These are phyloP conservation scores for Xylaria polymorpha DNA, from an alignment of 2,329 filamentous ascomycete genomes.

Conservation along the genomic window DNA sequence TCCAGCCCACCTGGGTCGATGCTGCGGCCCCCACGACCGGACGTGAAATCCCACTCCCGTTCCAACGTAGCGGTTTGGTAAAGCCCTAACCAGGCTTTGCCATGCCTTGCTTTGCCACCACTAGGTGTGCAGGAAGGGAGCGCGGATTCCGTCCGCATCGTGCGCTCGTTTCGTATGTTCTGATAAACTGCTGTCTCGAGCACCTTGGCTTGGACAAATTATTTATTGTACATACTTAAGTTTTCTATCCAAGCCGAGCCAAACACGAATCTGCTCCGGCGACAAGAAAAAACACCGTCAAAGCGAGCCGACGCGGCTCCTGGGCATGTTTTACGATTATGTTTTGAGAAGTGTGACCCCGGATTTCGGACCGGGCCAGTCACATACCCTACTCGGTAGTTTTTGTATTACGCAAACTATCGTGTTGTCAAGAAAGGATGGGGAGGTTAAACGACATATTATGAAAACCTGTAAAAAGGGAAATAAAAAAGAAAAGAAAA, in stretches of 20 bases:
- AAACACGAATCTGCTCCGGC: slow-evolving; percentile 42
- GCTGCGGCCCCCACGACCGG: slow-evolving; percentile 61
- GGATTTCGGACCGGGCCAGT: slow-evolving; percentile 27
- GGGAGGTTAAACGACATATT: slow-evolving; percentile 7
- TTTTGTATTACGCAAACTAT: slow-evolving; percentile 1
- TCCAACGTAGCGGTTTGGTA: slow-evolving; percentile 21
- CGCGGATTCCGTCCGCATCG: slow-evolving; percentile 37
- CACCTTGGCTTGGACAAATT: slow-evolving; percentile 33
- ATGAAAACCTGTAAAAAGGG: neutral
- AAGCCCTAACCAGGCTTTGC: slow-evolving; percentile 7
- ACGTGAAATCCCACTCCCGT: slow-evolving; percentile 23
- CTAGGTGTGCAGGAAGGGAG: slow-evolving; percentile 19
- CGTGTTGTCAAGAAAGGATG: slow-evolving; percentile 16
- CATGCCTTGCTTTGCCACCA: slow-evolving; percentile 8
- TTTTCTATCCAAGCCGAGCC: slow-evolving; percentile 23
- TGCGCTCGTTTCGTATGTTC: slow-evolving; percentile 50
- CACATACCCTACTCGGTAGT: slow-evolving; percentile 16
- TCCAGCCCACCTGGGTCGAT: slow-evolving; percentile 62
- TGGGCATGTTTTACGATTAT: slow-evolving; percentile 41
- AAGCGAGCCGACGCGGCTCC: slow-evolving; percentile 35
- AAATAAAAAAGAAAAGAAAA: slow-evolving; percentile 8
- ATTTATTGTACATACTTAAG: slow-evolving; percentile 32
- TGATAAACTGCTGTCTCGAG: slow-evolving; percentile 44
- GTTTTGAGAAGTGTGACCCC: slow-evolving; percentile 17
- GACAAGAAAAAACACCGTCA: slow-evolving; percentile 40